Conservation (phyloP, 345 rosid species). For the Pistacia vera region DNA sequence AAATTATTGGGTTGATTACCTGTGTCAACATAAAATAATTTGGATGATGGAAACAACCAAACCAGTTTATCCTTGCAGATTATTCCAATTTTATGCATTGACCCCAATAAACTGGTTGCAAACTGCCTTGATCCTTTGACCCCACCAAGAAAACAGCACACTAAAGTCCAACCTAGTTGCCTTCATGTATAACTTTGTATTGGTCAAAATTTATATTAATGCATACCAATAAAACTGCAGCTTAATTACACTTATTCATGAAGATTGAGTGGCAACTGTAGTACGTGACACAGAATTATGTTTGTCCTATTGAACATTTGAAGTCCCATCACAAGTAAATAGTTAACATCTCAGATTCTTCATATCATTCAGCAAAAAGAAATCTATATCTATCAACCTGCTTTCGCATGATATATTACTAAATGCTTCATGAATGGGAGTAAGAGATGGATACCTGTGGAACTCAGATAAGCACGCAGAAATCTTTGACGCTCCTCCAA, state of each 20-base stretch:
- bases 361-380: neutral
- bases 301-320: neutral
- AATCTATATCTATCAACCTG: neutral
- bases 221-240: neutral
- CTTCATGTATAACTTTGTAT: neutral
- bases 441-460: constrained; percentile 50
- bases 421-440: neutral
- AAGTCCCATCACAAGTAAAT: neutral
- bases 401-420: neutral
- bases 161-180: neutral
- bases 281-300: too few species aligned
- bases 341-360: neutral
- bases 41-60: neutral
- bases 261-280: neutral
- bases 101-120: constrained; percentile 1
- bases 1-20: constrained; percentile 35
- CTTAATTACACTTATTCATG: neutral
- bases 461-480: constrained; percentile 54
- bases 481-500: constrained; percentile 74
- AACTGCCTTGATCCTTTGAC: constrained; percentile 12
- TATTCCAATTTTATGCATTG: constrained; percentile 2
- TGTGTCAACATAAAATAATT: constrained; percentile 33
- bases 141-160: neutral
- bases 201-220: neutral
- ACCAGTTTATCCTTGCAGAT: neutral